Conservation (phyloP, 148 eudicot genomes). For the Spergularia marina region DNA sequence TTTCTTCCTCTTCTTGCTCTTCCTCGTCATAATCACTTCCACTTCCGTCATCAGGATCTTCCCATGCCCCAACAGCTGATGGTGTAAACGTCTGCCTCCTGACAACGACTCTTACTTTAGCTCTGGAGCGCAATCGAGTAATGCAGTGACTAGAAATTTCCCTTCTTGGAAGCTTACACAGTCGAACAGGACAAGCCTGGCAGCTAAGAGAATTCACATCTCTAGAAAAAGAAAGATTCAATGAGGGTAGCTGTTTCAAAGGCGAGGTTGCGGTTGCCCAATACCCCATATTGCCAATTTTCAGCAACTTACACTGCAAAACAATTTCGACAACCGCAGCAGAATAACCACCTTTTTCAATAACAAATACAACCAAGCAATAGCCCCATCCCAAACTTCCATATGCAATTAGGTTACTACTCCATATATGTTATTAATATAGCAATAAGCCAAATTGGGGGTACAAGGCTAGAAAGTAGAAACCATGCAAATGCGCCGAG, state of each 20-base stretch:
- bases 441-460: too few relatives aligned
- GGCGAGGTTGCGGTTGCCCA: slow-evolving; percentile 26
- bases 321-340: background rate
- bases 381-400: too few relatives aligned
- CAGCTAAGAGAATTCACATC: background rate
- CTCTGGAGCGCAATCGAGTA: slow-evolving; percentile 6
- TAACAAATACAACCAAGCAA: too few relatives aligned
- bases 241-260: slow-evolving; percentile 11
- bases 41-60: slow-evolving; percentile 82
- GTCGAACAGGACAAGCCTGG: slow-evolving; percentile 2
- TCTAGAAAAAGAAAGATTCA: slow-evolving; percentile 13
- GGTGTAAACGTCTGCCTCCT: slow-evolving; percentile 7
- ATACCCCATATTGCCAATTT: slow-evolving; percentile 25
- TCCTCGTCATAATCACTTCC: slow-evolving; percentile 62
- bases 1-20: slow-evolving; percentile 43
- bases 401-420: too few relatives aligned
- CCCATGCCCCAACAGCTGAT: slow-evolving; percentile 48
- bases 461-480: too few relatives aligned
- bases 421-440: too few relatives aligned
- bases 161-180: background rate
- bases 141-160: background rate
- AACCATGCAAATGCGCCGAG: too few relatives aligned
- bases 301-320: slow-evolving; percentile 9
- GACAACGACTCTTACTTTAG: slow-evolving; percentile 5
- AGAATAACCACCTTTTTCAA: background rate